Evolutionary conservation across 495 filamentous ascomycete species (phyloP).

Genomic region (Penicillium nucicola): DNA sequence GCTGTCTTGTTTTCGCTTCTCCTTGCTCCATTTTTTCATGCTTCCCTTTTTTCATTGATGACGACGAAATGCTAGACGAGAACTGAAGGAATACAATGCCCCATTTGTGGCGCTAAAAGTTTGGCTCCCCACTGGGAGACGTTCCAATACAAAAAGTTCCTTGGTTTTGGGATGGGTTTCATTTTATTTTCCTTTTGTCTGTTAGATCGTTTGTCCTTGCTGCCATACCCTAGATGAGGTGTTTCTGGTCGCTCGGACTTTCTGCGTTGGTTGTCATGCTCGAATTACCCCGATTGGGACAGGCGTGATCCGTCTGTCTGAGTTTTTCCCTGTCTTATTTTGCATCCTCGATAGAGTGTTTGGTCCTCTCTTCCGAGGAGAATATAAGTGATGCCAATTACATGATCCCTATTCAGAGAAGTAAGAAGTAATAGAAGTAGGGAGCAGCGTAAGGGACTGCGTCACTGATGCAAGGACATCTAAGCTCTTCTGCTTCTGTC

Average conservation of each 20-base stretch:
- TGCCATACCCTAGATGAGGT: constrained; percentile 4
- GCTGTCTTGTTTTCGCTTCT: constrained; percentile 4
- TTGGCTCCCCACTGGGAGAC: constrained; percentile 10
- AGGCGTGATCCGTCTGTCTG: constrained; percentile 4
- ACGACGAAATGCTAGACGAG: constrained; percentile 48
- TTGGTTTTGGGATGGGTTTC: constrained; percentile 9
- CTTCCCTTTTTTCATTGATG: constrained; percentile 19
- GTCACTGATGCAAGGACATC: too few relatives aligned
- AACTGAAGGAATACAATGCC: constrained; percentile 29
- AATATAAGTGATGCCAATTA: constrained; percentile 7
- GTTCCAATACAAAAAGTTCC: constrained; percentile 6
- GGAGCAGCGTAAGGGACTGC: too few relatives aligned
- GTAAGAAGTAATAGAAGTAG: too few relatives aligned
- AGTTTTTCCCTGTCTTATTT: constrained; percentile 2
- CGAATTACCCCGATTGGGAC: constrained; percentile 5
- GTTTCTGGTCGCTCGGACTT: constrained; percentile 2
- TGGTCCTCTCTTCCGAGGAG: constrained; percentile 11
- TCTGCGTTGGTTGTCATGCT: constrained; percentile 7
- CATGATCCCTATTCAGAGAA: not conserved
- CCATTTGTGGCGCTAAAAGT: constrained; percentile 17
- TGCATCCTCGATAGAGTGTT: constrained; percentile 21
- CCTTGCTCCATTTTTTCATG: constrained; percentile 1
- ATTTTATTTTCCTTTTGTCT: constrained; percentile 10
- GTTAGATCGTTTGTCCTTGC: constrained; percentile 20
- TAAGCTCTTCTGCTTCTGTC: too few relatives aligned